Evolutionary conservation across 2,329 filamentous ascomycete species (phyloP), one percentile per base, ranked within the genome.

Genomic region (Hymenoscyphus linearis): DNA sequence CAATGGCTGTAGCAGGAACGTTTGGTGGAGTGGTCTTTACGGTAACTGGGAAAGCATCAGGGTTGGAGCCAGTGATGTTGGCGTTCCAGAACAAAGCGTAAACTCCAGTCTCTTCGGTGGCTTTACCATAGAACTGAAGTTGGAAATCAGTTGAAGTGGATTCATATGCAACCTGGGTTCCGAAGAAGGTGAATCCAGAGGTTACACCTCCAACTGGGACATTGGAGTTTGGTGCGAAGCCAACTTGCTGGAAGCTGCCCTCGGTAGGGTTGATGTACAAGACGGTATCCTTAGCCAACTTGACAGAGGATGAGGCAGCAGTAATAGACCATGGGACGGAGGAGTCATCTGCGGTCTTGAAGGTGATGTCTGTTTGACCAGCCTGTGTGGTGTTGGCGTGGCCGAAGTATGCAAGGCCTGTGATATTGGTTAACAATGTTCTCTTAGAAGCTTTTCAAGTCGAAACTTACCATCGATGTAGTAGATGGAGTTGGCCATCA

Each of bases 351-450:
- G 66, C 40, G 14, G 66, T 60, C 14, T 66, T 60, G 60, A 72
- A 66, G 40, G 70, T 74, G 57, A 75, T 66, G 61, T 74, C 73
- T 18, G 69, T 67, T 47, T 60, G 57, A 14, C 61, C 56, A 6
- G 65, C 66, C 35, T 66, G 6, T 63, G 53, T 5, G 66, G 68
- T 25, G 61, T 55, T 3, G n/a, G 16, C 12, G 4, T n/a, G 1
- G 26, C 73, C 73, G 36, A 74, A 67, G 57, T 74, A 76, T n/a
- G 73, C 73, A 52, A 70, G 62, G 2, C 72, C 73, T 75, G 40
- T 14, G 37, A 50, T 53, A 13, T 9, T 3, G 22, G 52, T 53
- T 47, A 55, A 25, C 25, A 40, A 27, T 2, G 18, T n/a, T 13
- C 26, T 31, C 52, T 12, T 44, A 3, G 6, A 50, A n/a, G 12